Evolutionary conservation across 176 grass and related monocot genomes (phyloP), one percentile per base, ranked within the genome.

Genomic region (Canna indica): DNA sequence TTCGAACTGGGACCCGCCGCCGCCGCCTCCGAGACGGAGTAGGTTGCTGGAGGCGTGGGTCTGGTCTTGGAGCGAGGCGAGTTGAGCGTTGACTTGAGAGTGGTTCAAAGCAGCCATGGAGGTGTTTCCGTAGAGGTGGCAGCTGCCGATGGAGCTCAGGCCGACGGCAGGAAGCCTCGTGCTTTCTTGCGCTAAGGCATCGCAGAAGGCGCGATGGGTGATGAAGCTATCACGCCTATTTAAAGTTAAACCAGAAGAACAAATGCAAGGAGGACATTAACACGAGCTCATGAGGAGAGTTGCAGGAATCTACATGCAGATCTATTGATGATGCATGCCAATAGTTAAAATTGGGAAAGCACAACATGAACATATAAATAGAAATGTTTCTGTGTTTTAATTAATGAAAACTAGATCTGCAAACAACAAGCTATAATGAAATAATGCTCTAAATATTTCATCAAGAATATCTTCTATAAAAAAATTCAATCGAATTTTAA

Each of bases 221-320:
- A 97, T 90, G 83, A 97, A 97, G 79, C 93, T 97, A 81, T 97
- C 93, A 70, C 93, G 85, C 86, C 93, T 97, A 84, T n/a, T n/a
- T 60, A 86, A 57, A 68, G n/a, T 69, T 22, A 8, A 6, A 33
- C 20, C 28, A 20, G 27, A 70, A 12, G 24, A 31, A 70, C 59
- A 17, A 62, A 5, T 62, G 24, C 10, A 26, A n/a, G n/a, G n/a
- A n/a, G n/a, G n/a, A n/a, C n/a, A n/a, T 44, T 38, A 38, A 38
- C 7, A 3, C 36, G 36, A 38, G 2, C 36, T 38, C 36, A 3
- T 7, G 36, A n/a, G n/a, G n/a, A n/a, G n/a, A n/a, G n/a, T n/a
- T n/a, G n/a, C n/a, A n/a, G n/a, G n/a, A n/a, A n/a, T n/a, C n/a
- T n/a, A n/a, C n/a, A n/a, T n/a, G n/a, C n/a, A n/a, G n/a, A n/a